Evolutionary conservation across 176 grass and related monocot genomes (phyloP).

Genomic region (Lolium perenne): DNA sequence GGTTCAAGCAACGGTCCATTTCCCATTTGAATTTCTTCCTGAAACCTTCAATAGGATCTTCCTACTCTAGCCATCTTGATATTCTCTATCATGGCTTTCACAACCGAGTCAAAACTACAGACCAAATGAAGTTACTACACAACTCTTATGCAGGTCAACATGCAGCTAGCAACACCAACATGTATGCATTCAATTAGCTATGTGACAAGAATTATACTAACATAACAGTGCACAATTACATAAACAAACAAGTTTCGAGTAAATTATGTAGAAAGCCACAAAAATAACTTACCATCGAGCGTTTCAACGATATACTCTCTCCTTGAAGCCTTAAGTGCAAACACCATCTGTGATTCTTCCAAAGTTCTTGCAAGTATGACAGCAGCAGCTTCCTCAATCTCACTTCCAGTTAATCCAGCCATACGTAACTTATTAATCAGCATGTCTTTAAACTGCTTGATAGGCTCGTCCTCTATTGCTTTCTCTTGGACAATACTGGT

Average conservation of each 20-base stretch:
- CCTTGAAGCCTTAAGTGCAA: neutral
- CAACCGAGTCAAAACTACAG: neutral
- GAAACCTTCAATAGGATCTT: neutral
- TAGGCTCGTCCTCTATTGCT: neutral
- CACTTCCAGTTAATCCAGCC: neutral
- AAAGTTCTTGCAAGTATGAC: neutral
- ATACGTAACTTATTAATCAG: neutral
- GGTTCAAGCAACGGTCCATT: neutral
- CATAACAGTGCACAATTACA: constrained; percentile 2
- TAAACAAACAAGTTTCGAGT: neutral
- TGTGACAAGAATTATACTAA: neutral
- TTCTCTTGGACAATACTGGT: neutral
- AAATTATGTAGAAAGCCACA: neutral
- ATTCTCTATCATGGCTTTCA: neutral
- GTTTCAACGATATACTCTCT: neutral
- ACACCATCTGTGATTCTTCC: neutral
- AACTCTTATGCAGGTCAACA: neutral
- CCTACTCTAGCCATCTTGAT: neutral
- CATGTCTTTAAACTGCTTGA: neutral
- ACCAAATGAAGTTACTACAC: neutral
- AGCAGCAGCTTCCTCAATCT: neutral
- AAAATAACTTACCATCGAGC: constrained; percentile 11
- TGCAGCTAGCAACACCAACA: neutral
- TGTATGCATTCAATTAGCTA: neutral
- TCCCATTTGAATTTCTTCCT: neutral